These are phyloP conservation scores for Metschnikowia lunata DNA, from an alignment of 805 yeast genomes.

Conservation along the genomic window DNA sequence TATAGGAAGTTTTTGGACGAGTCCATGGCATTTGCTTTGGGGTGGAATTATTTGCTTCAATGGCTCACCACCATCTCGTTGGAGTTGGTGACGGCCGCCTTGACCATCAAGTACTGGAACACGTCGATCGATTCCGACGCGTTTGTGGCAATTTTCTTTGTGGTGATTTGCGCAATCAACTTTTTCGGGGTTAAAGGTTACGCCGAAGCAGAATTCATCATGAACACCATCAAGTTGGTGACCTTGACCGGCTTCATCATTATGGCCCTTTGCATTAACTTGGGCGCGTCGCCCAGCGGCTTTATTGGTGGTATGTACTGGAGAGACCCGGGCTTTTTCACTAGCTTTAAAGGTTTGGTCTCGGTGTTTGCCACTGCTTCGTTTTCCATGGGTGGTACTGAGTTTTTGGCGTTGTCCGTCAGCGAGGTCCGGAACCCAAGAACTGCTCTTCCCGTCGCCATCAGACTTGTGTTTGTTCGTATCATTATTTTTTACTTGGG, in stretches of 20 bases:
- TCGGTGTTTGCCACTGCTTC: slow-evolving; percentile 38
- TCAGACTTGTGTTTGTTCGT: slow-evolving; percentile 39
- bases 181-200: slow-evolving; percentile 46
- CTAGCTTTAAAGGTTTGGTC: slow-evolving; percentile 38
- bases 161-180: slow-evolving; percentile 42
- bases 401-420: slow-evolving; percentile 36
- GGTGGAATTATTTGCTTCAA: slow-evolving; percentile 36
- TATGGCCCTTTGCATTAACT: slow-evolving; percentile 37
- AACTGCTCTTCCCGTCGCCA: slow-evolving; percentile 36
- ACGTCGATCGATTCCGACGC: slow-evolving; percentile 49
- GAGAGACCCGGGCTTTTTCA: slow-evolving; percentile 37
- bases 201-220: slow-evolving; percentile 41
- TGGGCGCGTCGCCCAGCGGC: slow-evolving; percentile 28
- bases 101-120: slow-evolving; percentile 59
- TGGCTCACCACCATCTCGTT: slow-evolving; percentile 23
- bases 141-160: slow-evolving; percentile 51
- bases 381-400: slow-evolving; percentile 39
- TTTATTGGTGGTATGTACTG: slow-evolving; percentile 42
- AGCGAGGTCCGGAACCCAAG: slow-evolving; percentile 39
- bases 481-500: slow-evolving; percentile 37
- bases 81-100: slow-evolving; percentile 23
- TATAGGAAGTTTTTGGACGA: slow-evolving; percentile 32
- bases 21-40: slow-evolving; percentile 34
- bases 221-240: slow-evolving; percentile 34
- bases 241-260: slow-evolving; percentile 39